Conservation (phyloP, 148 eudicot genomes). For the Oxyria digyna region DNA sequence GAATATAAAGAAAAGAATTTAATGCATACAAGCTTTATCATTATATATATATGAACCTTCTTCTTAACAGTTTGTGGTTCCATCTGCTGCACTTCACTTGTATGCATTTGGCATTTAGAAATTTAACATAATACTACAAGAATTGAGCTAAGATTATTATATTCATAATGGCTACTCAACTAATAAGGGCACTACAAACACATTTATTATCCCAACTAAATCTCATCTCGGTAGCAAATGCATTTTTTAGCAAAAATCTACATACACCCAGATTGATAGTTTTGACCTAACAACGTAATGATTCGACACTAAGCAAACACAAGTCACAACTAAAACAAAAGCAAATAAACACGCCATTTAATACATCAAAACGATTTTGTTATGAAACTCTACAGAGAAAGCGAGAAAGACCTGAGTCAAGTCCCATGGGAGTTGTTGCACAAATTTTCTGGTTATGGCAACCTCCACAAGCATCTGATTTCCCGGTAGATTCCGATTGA, state of each 20-base stretch:
- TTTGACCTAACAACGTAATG: not conserved
- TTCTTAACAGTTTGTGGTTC: not conserved
- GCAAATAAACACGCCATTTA: not conserved
- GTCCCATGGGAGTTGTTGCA: conserved; percentile 91
- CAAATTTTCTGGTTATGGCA: conserved; percentile 89
- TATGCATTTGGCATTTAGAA: not conserved
- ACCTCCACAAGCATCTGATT: conserved; percentile 69
- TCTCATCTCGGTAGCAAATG: not conserved
- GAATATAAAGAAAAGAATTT: too few species aligned
- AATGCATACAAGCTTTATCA: not conserved
- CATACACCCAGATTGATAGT: not conserved
- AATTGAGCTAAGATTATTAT: not conserved
- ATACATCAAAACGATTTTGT: not conserved
- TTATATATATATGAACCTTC: not conserved
- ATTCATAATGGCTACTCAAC: not conserved
- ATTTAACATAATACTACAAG: not conserved
- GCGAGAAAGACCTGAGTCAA: conserved; percentile 61
- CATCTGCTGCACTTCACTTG: not conserved
- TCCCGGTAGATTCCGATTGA: conserved; percentile 73
- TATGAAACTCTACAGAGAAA: not conserved
- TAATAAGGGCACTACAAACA: not conserved
- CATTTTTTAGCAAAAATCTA: not conserved
- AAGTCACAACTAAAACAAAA: not conserved
- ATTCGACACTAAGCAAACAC: not conserved
- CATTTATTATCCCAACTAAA: too few species aligned